Base-by-base conservation (phyloP, 2,329 filamentous ascomycete species). In the Chaetomiaceae sp. region DNA sequence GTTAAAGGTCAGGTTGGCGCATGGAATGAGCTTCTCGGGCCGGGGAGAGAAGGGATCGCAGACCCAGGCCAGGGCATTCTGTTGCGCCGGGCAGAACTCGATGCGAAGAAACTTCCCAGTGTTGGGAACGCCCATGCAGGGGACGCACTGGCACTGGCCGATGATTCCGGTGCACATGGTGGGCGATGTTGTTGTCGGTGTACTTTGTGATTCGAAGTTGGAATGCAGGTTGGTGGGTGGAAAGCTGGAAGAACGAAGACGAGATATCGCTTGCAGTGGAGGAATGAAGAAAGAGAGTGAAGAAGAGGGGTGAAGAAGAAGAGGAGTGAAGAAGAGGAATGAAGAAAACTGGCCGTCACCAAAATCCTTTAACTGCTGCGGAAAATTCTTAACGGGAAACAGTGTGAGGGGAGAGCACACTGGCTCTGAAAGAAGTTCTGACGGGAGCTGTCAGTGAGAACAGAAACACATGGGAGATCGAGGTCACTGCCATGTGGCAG, bases 91-190 rank as follows among this genome's bases (percentile, higher is more conserved):
- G 43, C 50, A 52, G 34, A 40, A 52, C 1, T 47, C 50, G 12
- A 52, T 7, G n/a, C 43, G 27, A 3, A 34, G 15, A 2, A 42
- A 5, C 19, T 20, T 40, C 15, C 37, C 50, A 2, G 50, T 25
- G 9, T 6, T 14, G 8, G 43, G 42, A 5, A 36, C 19, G 7
- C 42, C 27, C 19, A 52, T 8, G 29, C 50, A 52, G 1, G 12
- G 15, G 4, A 42, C 2, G 36, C 50, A 52, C 3, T 23, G 9
- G 50, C 50, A 52, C 6, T 52, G 50, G 3, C 43, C 29, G 43
- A 52, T 36, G 20, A 47, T 47, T 3, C 36, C 43, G n/a, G 12
- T 34, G 27, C 50, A 52, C 50, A 52, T 52, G 7, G 2, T 47
- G 50, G 36, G 36, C 37, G 8, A 7, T 31, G 27, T 33, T 23